Percentiles rank a stretch among this genome's conserved stretches.
phyloP scores from a whole-genome alignment of 305 asterid species.

The Fraxinus angustifolia region DNA sequence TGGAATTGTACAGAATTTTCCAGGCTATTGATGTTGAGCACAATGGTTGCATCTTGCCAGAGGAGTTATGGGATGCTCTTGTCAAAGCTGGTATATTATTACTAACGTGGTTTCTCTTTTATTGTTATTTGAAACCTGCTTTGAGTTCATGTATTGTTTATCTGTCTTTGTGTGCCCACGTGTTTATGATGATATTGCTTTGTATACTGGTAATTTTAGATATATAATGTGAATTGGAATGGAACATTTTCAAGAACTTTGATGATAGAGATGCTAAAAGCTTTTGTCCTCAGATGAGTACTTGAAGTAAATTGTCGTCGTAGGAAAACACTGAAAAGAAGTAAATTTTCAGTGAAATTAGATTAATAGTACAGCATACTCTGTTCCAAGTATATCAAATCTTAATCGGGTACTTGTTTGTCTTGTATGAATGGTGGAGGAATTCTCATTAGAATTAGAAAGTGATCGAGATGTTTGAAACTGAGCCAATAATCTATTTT shows the following conservation, averaged over 20 bases:
- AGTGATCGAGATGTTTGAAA: background rate
- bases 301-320: background rate
- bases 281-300: background rate
- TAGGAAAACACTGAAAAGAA: background rate
- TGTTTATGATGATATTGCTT: background rate
- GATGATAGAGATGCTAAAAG: background rate
- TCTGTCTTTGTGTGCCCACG: background rate
- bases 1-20: conserved; percentile 84
- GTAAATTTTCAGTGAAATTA: background rate
- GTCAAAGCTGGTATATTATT: conserved; percentile 78
- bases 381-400: background rate
- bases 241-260: background rate
- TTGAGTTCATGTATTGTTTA: background rate
- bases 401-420: background rate
- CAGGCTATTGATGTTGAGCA: conserved; percentile 98
- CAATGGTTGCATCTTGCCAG: conserved; percentile 95
- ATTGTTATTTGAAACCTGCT: background rate
- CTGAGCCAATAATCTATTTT: background rate
- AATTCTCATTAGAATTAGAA: background rate
- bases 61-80: conserved; percentile 98
- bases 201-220: background rate
- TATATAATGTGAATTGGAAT: background rate
- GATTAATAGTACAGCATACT: background rate
- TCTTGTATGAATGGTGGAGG: background rate
- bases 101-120: background rate